A percentile compares a stretch with the other conserved stretches of the same genome.
phyloP scores from a whole-genome alignment of 2,329 filamentous ascomycete genomes.

The Cladosporium sp. region DNA sequence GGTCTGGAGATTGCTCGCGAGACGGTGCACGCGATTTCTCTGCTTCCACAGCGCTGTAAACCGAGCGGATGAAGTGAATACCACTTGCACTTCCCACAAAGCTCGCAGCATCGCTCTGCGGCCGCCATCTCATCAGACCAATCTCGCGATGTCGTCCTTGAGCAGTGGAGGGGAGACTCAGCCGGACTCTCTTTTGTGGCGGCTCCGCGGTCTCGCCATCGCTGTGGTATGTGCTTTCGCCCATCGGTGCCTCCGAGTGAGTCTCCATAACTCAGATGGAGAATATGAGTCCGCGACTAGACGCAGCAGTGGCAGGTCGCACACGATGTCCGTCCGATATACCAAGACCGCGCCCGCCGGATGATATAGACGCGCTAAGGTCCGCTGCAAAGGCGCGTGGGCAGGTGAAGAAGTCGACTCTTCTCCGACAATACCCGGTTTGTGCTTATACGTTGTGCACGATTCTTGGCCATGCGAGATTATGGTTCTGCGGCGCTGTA shows the following conservation, averaged over 20 bases:
- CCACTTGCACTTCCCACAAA: conserved; percentile 61
- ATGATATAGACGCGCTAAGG: conserved; percentile 13
- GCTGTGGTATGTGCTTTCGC: conserved; percentile 8
- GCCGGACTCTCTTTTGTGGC: conserved; percentile 14
- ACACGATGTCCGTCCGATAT: conserved; percentile 7
- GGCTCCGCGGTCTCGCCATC: conserved; percentile 10
- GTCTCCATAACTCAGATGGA: conserved; percentile 11
- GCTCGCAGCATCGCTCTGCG: conserved; percentile 49
- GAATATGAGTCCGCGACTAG: conserved; percentile 1
- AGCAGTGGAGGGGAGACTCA: conserved; percentile 14
- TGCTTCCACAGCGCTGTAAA: conserved; percentile 50
- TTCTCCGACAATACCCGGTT: conserved; percentile 1
- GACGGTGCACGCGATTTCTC: conserved; percentile 18
- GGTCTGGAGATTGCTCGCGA: conserved; percentile 17
- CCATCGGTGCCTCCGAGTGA: background rate
- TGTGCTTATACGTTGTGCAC: background rate
- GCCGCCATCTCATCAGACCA: conserved; percentile 54
- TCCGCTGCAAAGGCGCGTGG: conserved; percentile 9
- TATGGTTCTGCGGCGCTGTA: background rate
- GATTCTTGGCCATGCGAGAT: conserved; percentile 5
- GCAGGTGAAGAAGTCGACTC: background rate
- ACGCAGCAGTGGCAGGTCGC: background rate
- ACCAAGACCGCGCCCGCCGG: conserved; percentile 15
- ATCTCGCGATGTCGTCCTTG: conserved; percentile 41
- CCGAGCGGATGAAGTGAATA: conserved; percentile 60